Evolutionary conservation across 148 eudicot genomes (phyloP).

Genomic region (Persicaria maculosa): DNA sequence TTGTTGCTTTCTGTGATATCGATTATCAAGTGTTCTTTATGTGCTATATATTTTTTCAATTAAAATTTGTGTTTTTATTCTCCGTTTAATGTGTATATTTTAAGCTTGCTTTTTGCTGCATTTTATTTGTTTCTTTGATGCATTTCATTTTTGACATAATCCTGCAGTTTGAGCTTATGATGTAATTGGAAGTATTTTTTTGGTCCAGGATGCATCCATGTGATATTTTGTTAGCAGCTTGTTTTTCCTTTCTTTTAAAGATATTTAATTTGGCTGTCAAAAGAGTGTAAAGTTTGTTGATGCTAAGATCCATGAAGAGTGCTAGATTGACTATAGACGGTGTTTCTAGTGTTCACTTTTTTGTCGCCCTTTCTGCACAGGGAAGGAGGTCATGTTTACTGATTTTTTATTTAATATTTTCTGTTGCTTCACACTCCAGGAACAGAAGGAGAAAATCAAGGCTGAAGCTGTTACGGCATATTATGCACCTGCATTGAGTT

Average conservation of each 20-base stretch:
- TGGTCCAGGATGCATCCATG: neutral
- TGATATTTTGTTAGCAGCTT: neutral
- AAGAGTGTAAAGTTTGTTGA: neutral
- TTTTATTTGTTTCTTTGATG: neutral
- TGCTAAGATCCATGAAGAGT: neutral
- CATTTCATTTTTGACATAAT: neutral
- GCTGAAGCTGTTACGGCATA: constrained; percentile 65
- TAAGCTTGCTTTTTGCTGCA: neutral
- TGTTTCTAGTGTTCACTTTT: neutral
- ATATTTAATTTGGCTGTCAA: neutral
- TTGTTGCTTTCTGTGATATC: neutral
- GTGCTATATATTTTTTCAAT: too few relatives aligned
- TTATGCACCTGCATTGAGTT: constrained; percentile 32
- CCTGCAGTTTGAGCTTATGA: neutral
- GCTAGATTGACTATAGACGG: neutral
- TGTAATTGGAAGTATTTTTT: neutral
- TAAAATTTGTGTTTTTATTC: neutral
- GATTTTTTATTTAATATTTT: neutral
- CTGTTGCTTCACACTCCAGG: constrained; percentile 34
- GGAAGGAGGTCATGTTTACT: neutral
- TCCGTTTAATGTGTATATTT: neutral
- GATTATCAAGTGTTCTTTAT: neutral
- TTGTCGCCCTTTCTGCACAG: neutral
- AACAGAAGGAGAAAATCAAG: constrained; percentile 59
- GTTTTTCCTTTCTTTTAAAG: neutral